Conservation (phyloP, 2,329 filamentous ascomycete species). For the Aspergillus quadrilineatus region DNA sequence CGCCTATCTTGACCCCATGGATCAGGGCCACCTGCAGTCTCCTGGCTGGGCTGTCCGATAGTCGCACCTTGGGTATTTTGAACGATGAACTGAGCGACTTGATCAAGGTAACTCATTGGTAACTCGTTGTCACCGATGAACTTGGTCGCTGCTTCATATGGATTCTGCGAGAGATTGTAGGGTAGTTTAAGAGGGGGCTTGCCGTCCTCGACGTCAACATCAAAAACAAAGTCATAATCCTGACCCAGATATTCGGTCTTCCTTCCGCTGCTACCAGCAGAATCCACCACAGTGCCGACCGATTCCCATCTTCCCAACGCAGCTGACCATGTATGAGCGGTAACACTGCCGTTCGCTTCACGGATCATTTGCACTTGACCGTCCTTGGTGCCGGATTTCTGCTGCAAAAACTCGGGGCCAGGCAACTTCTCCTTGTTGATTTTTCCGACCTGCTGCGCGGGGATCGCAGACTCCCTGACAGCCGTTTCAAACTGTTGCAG, state of each 20-base stretch:
- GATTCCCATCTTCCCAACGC: constrained; percentile 74
- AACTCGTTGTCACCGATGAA: constrained; percentile 89
- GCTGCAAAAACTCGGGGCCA: constrained; percentile 79
- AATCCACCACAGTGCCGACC: constrained; percentile 91
- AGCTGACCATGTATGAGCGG: constrained; percentile 83
- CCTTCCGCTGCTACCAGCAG: constrained; percentile 76
- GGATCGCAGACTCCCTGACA: constrained; percentile 80
- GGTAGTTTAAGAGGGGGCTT: constrained; percentile 91
- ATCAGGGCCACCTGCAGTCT: constrained; percentile 57
- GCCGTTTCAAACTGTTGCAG: constrained; percentile 76
- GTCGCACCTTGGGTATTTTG: constrained; percentile 85
- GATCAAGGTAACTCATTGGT: constrained; percentile 81
- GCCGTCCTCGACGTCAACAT: constrained; percentile 93
- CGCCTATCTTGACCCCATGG: constrained; percentile 75
- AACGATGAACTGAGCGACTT: constrained; percentile 88
- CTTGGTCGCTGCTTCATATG: constrained; percentile 85
- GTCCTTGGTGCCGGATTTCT: constrained; percentile 87
- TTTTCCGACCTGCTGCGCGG: constrained; percentile 76
- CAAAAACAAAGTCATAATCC: constrained; percentile 94
- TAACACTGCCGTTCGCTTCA: constrained; percentile 76
- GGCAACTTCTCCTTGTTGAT: constrained; percentile 92
- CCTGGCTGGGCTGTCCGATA: constrained; percentile 62
- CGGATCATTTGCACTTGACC: constrained; percentile 92
- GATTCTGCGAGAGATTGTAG: constrained; percentile 88
- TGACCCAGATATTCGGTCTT: constrained; percentile 77